A percentile compares a stretch with the other conserved stretches of the same genome.
Conservation (phyloP, 768 basidiomycete species). For the Krasilnikovozyma curviuscula region DNA sequence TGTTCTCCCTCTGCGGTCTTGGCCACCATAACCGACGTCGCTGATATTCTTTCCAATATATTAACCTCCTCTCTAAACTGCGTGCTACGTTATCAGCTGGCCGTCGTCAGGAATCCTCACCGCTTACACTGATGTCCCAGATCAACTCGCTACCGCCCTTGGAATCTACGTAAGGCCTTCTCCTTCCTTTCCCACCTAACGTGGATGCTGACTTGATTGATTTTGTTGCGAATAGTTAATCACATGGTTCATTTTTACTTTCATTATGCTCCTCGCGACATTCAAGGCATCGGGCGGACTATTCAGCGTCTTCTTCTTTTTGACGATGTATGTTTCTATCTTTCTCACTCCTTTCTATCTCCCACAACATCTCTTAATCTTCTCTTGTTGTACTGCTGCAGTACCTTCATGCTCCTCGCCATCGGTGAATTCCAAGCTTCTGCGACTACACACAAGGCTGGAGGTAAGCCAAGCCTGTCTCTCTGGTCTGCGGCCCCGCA, state of each 20-base stretch:
- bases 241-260: conserved; percentile 7
- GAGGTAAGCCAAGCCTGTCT: too few relatives aligned
- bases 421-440: conserved; percentile 2
- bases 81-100: conserved; percentile 6
- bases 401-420: conserved; percentile 5
- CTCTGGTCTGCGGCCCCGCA: too few relatives aligned
- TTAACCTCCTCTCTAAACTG: too few relatives aligned
- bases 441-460: conserved; percentile 5
- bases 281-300: conserved; percentile 7
- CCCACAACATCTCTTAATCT: too few relatives aligned
- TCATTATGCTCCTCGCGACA: neutral
- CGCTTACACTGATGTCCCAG: conserved; percentile 4
- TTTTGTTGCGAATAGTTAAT: neutral
- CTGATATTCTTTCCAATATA: neutral
- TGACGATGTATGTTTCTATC: neutral
- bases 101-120: conserved; percentile 2
- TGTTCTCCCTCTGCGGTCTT: neutral
- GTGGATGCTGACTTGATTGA: neutral
- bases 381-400: neutral
- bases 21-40: neutral
- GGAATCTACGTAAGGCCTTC: conserved; percentile 4
- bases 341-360: neutral
- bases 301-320: conserved; percentile 11
- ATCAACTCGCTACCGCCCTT: conserved; percentile 4
- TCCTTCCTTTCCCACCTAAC: neutral